Evolutionary conservation across 768 basidiomycete species (phyloP).

Genomic region (Sutorius australiensis): DNA sequence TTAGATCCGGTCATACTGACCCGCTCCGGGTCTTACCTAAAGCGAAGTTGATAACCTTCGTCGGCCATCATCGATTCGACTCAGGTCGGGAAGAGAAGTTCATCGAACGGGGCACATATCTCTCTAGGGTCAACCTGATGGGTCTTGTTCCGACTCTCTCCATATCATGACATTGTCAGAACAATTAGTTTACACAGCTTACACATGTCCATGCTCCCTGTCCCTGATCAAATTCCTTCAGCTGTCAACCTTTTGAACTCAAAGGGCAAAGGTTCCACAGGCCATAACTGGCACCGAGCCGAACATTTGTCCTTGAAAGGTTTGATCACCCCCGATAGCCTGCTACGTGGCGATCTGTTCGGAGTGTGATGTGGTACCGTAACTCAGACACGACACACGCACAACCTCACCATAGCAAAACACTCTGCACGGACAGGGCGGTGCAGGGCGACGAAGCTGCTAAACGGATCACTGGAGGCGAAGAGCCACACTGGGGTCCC

Average conservation of each 20-base stretch:
- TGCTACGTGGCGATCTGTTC: background rate
- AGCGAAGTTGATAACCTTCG: slow-evolving; percentile 27
- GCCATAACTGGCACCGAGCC: background rate
- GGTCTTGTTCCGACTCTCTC: no score
- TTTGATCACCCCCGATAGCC: background rate
- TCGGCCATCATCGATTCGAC: slow-evolving; percentile 17
- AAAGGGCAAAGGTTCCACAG: background rate
- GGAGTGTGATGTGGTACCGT: background rate
- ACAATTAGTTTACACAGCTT: background rate
- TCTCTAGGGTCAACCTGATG: no score
- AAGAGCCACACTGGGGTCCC: background rate
- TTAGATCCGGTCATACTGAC: slow-evolving; percentile 7
- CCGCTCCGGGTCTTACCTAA: slow-evolving; percentile 8
- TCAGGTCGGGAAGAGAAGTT: slow-evolving; percentile 15
- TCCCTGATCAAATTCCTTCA: background rate
- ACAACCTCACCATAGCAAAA: background rate
- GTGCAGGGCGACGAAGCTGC: background rate
- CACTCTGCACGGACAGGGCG: background rate
- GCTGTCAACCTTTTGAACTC: background rate
- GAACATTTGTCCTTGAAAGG: background rate
- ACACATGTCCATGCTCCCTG: background rate
- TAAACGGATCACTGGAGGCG: background rate
- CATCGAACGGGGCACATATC: background rate
- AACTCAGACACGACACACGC: background rate
- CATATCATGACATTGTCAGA: background rate